Base-by-base conservation (phyloP, 108 stramenopile genomes). In the Fistulifera pelliculosa region DNA sequence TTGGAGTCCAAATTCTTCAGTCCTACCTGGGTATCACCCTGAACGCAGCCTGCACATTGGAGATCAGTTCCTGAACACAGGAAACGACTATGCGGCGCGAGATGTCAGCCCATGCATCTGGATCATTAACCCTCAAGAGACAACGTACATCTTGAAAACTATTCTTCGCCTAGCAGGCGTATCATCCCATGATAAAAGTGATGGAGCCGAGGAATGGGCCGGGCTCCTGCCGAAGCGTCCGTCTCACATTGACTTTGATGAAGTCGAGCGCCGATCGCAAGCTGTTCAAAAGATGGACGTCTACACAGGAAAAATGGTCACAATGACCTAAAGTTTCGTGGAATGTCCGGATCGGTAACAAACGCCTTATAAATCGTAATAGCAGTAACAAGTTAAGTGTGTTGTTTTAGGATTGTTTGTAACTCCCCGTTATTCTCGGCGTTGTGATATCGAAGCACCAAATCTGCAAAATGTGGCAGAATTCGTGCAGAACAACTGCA, bases 61-160 rank as follows among this genome's bases (percentile, higher is more conserved):
- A 26, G 90, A 92, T 45, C 90, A 92, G 51, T 93, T 95, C 60
- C 52, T 95, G 18, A 90, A 88, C 53, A 91, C 90, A 21, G 94
- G 94, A 12, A 95, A 95, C 56, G 94, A 95, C 53, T 85, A 71
- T 53, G 94, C 94, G 2, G 91, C 91, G 1, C 72, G 94, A 27
- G 77, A 60, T 25, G 68, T 82, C 8, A 83, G 83, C 38, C 91
- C 91, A 0, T 93, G 91, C 58, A 84, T 91, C 28, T 95, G 94
- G 94, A 95, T 95, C 28, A 93, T 84, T 4, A 64, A 54, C n/a
- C 94, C 94, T 11, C 79, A 81, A 4, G 94, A 95, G 60, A 95
- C 94, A 16, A 85, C 86, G 4, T 91, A 89, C 53, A 85, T 94
- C 52, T 61, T 94, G 13, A 91, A 91, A 67, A 69, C 73, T 15